Base-by-base conservation (phyloP, 2,329 filamentous ascomycete genomes). In the Colletotrichum gigasporum region DNA sequence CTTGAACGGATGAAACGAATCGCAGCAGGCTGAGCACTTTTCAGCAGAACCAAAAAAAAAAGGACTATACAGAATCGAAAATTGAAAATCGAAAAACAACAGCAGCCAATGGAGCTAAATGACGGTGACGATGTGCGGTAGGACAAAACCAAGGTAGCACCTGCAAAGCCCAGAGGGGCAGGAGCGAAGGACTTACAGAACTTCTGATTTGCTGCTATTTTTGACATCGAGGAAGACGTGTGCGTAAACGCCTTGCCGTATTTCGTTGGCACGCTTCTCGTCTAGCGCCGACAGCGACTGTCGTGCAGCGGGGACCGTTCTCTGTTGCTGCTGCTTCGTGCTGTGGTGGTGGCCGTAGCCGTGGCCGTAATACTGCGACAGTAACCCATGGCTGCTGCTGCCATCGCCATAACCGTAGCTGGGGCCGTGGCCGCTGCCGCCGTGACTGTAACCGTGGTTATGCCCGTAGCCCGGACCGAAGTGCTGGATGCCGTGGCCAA, bases 201-300 rank as follows among this genome's bases (percentile, higher is more conserved):
- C 68, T n/a, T 57, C 63, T 53, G 70, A 67, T 67, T 67, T 69
- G 48, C 52, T 59, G 58, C 60, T 64, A 59, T 65, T 67, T 64
- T 69, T 69, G 66, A 67, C 58, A 28, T 65, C 62, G 35, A 63
- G 50, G 32, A 65, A 65, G 44, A 63, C 62, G 42, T 65, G 58
- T 34, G 66, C 59, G 37, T 58, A 64, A 9, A 69, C 47, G 47
- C 60, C 61, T 5, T 45, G 45, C 22, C 68, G 67, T 26, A 69
- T 53, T 24, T 64, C 51, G 48, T 68, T 66, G 44, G 67, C 68
- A 37, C 54, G 54, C 24, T 59, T 60, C 39, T 69, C 63, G 59
- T 69, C 67, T 24, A 69, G 63, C 32, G 67, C 62, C 20, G 68
- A 67, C 30, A 69, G 65, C 34, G 68, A 69, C 41, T 58, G 63